These are phyloP conservation scores for sunflower (Helianthus annuus) DNA, from an alignment of 129 eudicot genomes.

Conservation along the genomic window HanXRQr2.0-SUNRISE NC_035442.2:169642657-169643156, in stretches of 20 bases:
- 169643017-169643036: conserved; percentile 65
- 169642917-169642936: conserved; percentile 74
- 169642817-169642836: conserved; percentile 88
- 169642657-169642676: neutral
- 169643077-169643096: conserved; percentile 73
- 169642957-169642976: neutral
- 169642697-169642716: conserved; percentile 41
- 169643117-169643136: conserved; percentile 81
- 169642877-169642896: conserved; percentile 74
- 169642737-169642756: conserved; percentile 76
- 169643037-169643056: conserved; percentile 73
- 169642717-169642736: conserved; percentile 67
- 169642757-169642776: conserved; percentile 78
- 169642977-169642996: neutral
- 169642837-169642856: conserved; percentile 72
- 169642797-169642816: conserved; percentile 67
- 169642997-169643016: neutral
- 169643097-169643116: conserved; percentile 67
- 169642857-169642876: conserved; percentile 56
- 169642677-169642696: conserved; percentile 18
- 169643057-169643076: conserved; percentile 62
- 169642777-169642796: conserved; percentile 54
- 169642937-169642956: conserved; percentile 51
- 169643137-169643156: conserved; percentile 70
- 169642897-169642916: conserved; percentile 60